phyloP scores from a whole-genome alignment of 176 grass and related monocot species.

The Metroxylon sagu region DNA sequence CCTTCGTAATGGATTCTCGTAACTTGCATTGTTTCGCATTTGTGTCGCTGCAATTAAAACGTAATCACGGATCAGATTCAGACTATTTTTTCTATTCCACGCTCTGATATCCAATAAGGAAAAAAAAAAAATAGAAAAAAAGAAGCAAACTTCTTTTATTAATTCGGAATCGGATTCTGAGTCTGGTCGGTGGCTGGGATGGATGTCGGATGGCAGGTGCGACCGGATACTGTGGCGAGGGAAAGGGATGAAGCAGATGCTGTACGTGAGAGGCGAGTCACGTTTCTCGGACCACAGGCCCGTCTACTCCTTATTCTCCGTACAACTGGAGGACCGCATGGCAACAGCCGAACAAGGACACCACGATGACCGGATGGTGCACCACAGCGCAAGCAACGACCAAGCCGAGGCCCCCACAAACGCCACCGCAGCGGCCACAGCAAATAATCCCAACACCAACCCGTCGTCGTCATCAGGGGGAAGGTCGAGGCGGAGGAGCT shows the following conservation, averaged over 20 bases:
- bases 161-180: no score
- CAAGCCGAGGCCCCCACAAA: no score
- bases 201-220: constrained; percentile 38
- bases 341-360: neutral
- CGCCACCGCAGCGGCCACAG: neutral
- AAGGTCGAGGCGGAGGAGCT: constrained; percentile 48
- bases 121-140: no score
- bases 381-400: neutral
- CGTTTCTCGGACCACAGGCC: constrained; percentile 91
- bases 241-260: constrained; percentile 56
- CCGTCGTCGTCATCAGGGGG: constrained; percentile 2
- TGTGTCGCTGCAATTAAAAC: no score
- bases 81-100: no score
- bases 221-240: constrained; percentile 91
- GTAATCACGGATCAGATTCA: no score
- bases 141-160: no score
- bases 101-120: no score
- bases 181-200: no score
- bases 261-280: constrained; percentile 71
- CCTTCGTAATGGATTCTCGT: no score
- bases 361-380: no score
- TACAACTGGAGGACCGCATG: constrained; percentile 14
- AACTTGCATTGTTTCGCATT: no score
- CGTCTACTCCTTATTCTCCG: constrained; percentile 57
- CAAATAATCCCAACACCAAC: neutral